Percentiles rank a stretch among this genome's conserved stretches.
These are phyloP conservation scores for Marsdenia floribunda DNA, from an alignment of 257 asterid species.

Conservation along the genomic window DNA sequence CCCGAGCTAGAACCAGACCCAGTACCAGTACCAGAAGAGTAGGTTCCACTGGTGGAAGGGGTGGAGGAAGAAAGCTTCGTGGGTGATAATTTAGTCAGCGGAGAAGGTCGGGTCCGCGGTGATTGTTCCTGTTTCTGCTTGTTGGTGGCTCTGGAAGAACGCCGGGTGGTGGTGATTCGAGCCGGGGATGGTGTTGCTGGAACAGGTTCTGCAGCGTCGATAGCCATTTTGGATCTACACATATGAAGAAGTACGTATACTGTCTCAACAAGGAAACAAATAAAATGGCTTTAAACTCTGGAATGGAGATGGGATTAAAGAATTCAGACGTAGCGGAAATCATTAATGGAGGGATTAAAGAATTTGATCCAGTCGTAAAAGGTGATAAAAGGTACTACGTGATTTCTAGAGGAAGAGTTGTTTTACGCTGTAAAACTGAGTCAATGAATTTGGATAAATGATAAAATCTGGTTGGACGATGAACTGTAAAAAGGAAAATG, in stretches of 20 bases:
- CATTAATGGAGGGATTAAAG: not conserved
- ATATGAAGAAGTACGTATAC: constrained; percentile 1
- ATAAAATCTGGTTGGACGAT: not conserved
- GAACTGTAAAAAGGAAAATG: not conserved
- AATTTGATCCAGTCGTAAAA: not conserved
- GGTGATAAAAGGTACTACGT: too few species aligned
- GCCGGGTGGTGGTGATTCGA: constrained; percentile 7
- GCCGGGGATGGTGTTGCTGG: not conserved
- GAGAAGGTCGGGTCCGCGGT: constrained; percentile 4
- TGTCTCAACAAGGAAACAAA: not conserved
- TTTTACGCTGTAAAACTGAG: not conserved
- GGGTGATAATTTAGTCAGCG: not conserved
- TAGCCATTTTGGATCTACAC: constrained; percentile 42
- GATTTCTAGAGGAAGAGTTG: not conserved
- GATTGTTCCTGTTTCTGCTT: not conserved
- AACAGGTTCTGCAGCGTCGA: constrained; percentile 26
- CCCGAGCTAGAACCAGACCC: constrained; percentile 13
- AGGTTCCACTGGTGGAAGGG: constrained; percentile 18
- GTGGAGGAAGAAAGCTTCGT: not conserved
- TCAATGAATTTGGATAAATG: not conserved
- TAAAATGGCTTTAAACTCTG: not conserved
- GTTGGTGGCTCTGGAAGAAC: not conserved
- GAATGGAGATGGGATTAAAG: not conserved
- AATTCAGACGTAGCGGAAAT: not conserved
- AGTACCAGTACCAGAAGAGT: constrained; percentile 6